Base-by-base conservation (phyloP, 2,329 filamentous ascomycete species). In the Venturia carpophila region DNA sequence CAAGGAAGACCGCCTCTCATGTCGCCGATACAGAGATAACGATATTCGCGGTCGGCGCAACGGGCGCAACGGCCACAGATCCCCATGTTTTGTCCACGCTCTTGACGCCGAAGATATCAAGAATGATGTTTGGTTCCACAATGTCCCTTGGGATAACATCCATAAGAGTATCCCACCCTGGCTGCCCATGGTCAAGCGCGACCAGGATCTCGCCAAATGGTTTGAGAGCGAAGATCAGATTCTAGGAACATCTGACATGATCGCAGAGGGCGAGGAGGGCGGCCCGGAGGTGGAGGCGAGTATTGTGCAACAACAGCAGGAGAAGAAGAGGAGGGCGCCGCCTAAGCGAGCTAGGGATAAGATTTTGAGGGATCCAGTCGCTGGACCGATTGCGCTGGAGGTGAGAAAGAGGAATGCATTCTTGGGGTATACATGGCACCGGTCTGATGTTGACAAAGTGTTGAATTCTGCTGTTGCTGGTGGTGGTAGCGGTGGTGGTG, bases 21-120 rank as follows among this genome's bases (percentile, higher is more conserved):
- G 89, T 1, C 84, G 81, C 66, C 83, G 86, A 61, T 97, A 97
- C 72, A 82, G 83, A 52, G 79, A 84, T 65, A 89, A 89, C 69
- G 88, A 94, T 67, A 70, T 70, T 69, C 60, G 60, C 19, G 60
- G 60, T 43, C 60, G 60, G 30, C 21, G 41, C 13, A 60, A 47
- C 19, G 52, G 37, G 30, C 34, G 37, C 27, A 37, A 39, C 21
- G 34, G 37, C 39, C 34, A 62, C 67, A 49, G 70, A 24, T 34
- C 19, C 9, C 64, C 64, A 7, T 80, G 85, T 41, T 88, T 89
- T 64, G 92, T 97, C 4, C 93, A 91, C 71, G 80, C 89, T 0
- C 84, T 94, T 67, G 92, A 96, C 71, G 92, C 90, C 1, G 85
- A 90, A 68, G 92, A 97, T 65, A 95, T 97, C 79, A 97, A 95